Evolutionary conservation across 2,329 filamentous ascomycete species (phyloP).

Genomic region (Beauveria brongniartii): DNA sequence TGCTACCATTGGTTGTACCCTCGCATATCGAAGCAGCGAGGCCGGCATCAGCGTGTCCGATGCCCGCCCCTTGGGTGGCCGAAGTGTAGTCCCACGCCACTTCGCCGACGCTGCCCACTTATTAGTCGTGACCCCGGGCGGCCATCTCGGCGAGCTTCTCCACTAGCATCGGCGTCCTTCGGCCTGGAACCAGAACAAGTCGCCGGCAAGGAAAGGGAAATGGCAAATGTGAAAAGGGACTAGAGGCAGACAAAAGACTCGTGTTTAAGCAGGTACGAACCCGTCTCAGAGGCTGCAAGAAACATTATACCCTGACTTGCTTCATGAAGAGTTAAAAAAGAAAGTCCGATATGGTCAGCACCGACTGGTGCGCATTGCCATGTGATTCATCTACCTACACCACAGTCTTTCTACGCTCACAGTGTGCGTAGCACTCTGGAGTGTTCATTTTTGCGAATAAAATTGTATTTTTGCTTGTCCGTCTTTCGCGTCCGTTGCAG

Average conservation of each 20-base stretch:
- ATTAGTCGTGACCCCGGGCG: neutral
- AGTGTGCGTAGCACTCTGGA: neutral
- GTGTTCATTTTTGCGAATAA: neutral
- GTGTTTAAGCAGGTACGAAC: no score
- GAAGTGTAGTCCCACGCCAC: neutral
- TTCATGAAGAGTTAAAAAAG: neutral
- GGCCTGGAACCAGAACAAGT: neutral
- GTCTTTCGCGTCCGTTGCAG: neutral
- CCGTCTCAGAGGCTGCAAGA: neutral
- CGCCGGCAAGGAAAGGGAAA: neutral
- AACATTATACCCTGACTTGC: neutral
- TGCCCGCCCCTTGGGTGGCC: neutral
- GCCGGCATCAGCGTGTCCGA: neutral
- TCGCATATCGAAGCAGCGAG: neutral
- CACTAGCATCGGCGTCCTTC: neutral
- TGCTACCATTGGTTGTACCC: neutral
- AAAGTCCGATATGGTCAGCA: neutral
- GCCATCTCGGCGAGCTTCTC: neutral
- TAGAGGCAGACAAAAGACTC: neutral
- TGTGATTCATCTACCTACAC: neutral
- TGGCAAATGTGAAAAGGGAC: neutral
- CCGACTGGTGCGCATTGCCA: neutral
- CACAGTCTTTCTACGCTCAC: neutral
- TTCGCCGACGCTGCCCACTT: neutral
- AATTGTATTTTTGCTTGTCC: conserved; percentile 7